phyloP scores from a whole-genome alignment of 2,329 filamentous ascomycete genomes.

The Penicillium sp. region DNA sequence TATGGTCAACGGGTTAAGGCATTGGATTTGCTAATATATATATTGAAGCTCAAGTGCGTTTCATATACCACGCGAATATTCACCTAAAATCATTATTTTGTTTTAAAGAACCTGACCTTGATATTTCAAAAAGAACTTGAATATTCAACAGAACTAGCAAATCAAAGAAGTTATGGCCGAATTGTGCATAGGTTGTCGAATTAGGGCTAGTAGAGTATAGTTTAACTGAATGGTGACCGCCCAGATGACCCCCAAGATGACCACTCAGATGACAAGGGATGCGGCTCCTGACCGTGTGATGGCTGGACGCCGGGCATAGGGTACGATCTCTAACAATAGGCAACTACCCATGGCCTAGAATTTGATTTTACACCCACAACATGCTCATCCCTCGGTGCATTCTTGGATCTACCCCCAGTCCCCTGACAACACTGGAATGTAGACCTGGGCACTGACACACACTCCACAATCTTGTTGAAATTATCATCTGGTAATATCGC shows the following conservation, averaged over 20 bases:
- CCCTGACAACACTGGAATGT: constrained; percentile 29
- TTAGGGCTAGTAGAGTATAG: background rate
- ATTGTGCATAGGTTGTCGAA: background rate
- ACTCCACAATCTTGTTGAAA: constrained; percentile 13
- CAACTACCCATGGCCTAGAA: constrained; percentile 7
- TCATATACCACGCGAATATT: accelerated
- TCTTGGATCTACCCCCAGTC: constrained; percentile 16
- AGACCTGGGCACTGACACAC: background rate
- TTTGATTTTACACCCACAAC: background rate
- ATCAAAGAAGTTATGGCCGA: background rate
- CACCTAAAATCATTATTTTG: background rate
- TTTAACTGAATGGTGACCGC: background rate
- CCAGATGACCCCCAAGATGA: background rate
- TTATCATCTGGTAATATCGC: background rate
- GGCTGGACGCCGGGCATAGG: background rate
- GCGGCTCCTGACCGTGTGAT: background rate
- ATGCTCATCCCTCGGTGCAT: constrained; percentile 13
- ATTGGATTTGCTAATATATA: background rate
- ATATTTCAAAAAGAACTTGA: background rate
- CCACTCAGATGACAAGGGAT: constrained; percentile 3
- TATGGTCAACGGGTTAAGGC: background rate
- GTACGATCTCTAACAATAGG: background rate
- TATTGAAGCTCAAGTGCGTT: accelerated
- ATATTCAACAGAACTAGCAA: background rate
- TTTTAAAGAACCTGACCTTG: accelerated